Percentiles rank a stretch among this genome's conserved stretches.
Evolutionary conservation across 1,284 basidiomycete genomes (phyloP).

Genomic region (Xerocomus nothofagi): DNA sequence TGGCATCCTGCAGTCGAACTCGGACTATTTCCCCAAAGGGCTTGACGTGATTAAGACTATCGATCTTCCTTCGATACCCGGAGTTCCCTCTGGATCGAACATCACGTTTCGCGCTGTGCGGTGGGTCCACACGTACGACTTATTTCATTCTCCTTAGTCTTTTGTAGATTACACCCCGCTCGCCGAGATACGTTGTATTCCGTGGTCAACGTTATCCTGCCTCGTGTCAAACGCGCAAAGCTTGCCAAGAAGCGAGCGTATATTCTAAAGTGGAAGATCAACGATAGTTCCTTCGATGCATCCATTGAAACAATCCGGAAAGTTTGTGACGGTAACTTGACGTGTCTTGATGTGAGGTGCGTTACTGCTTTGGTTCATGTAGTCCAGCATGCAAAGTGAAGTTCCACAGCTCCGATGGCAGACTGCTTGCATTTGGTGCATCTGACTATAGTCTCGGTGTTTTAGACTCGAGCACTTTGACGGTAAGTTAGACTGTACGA

Average conservation of each 20-base stretch:
- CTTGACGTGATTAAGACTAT: slow-evolving; percentile 53
- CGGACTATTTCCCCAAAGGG: slow-evolving; percentile 21
- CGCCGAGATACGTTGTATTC: slow-evolving; percentile 63
- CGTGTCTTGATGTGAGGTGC: slow-evolving; percentile 85
- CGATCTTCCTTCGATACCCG: slow-evolving; percentile 52
- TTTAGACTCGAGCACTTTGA: slow-evolving; percentile 77
- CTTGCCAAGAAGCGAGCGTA: slow-evolving; percentile 56
- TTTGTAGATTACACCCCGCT: slow-evolving; percentile 59
- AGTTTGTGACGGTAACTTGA: slow-evolving; percentile 76
- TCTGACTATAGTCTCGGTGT: slow-evolving; percentile 88
- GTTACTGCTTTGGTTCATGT: slow-evolving; percentile 13
- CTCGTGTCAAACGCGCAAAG: slow-evolving; percentile 54
- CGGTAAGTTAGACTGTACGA: slow-evolving; percentile 49
- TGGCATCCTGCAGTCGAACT: slow-evolving; percentile 27
- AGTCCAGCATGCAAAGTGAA: slow-evolving; percentile 5
- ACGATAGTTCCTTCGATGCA: slow-evolving; percentile 38
- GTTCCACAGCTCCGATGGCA: slow-evolving; percentile 69
- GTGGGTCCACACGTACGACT: slow-evolving; percentile 38
- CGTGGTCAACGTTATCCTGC: slow-evolving; percentile 69
- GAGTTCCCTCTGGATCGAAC: slow-evolving; percentile 47
- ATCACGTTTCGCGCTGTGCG: slow-evolving; percentile 70
- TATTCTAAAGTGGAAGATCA: slow-evolving; percentile 64
- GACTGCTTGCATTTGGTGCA: slow-evolving; percentile 80
- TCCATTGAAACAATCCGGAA: slow-evolving; percentile 54
- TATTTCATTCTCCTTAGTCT: slow-evolving; percentile 4